A percentile compares a stretch with the other conserved stretches of the same genome.
Evolutionary conservation across 2,329 filamentous ascomycete genomes (phyloP).

Genomic region (Herpotrichia juniperi): DNA sequence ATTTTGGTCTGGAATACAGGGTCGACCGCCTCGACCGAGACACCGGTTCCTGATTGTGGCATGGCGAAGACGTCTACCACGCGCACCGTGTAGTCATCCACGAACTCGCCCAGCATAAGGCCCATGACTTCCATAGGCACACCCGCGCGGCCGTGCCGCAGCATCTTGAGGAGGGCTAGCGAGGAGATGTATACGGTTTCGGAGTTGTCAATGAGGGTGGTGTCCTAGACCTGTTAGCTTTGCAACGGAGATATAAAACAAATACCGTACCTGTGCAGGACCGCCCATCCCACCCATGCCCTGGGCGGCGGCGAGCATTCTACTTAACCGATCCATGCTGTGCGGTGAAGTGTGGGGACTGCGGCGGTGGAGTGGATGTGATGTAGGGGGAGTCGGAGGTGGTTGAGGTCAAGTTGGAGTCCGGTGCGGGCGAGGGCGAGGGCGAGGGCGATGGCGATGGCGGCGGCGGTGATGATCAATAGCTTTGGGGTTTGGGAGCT

Average conservation of each 20-base stretch:
- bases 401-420: slow-evolving; percentile 6
- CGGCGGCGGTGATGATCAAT: neutral
- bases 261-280: slow-evolving; percentile 63
- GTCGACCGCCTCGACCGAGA: slow-evolving; percentile 97
- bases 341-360: slow-evolving; percentile 5
- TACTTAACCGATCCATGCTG: slow-evolving; percentile 87
- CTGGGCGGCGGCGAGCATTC: slow-evolving; percentile 79
- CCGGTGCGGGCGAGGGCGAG: neutral
- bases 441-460: slow-evolving; percentile 7
- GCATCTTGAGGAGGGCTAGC: slow-evolving; percentile 95
- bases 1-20: slow-evolving; percentile 99
- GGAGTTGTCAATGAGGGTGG: slow-evolving; percentile 96
- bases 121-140: slow-evolving; percentile 99
- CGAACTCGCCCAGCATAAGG: slow-evolving; percentile 97
- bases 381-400: neutral
- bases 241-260: slow-evolving; percentile 2
- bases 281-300: slow-evolving; percentile 67
- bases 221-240: slow-evolving; percentile 66
- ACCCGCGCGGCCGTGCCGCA: slow-evolving; percentile 94
- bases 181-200: slow-evolving; percentile 99
- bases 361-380: neutral
- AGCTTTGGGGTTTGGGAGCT: slow-evolving; percentile 17
- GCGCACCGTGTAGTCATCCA: slow-evolving; percentile 97
- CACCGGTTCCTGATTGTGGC: slow-evolving; percentile 97
- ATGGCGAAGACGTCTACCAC: slow-evolving; percentile 99